Percentiles rank a stretch among this genome's conserved stretches.
Conservation (phyloP, 2,329 filamentous ascomycete genomes). For the Daldinia sp. region DNA sequence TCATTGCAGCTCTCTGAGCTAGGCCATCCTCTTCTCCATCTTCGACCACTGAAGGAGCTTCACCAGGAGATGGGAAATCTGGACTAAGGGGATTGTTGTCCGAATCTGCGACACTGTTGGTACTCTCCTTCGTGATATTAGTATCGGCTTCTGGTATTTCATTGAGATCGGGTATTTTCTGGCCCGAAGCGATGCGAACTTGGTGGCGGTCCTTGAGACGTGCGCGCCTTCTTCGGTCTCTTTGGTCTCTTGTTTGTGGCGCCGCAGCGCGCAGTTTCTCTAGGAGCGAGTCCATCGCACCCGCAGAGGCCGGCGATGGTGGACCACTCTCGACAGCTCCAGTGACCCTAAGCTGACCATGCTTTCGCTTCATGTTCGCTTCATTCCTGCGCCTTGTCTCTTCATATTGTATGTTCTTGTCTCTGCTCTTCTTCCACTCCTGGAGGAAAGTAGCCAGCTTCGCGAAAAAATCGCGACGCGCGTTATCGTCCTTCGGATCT, state of each 20-base stretch:
- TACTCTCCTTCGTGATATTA: slow-evolving; percentile 47
- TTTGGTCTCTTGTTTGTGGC: slow-evolving; percentile 86
- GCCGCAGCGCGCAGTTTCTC: slow-evolving; percentile 95
- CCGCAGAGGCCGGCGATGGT: slow-evolving; percentile 75
- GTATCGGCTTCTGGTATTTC: slow-evolving; percentile 67
- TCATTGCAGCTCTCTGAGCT: slow-evolving; percentile 81
- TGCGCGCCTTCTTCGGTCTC: slow-evolving; percentile 86
- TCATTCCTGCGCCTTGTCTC: slow-evolving; percentile 87
- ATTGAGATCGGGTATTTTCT: slow-evolving; percentile 80
- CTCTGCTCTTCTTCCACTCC: slow-evolving; percentile 95
- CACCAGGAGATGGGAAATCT: slow-evolving; percentile 52
- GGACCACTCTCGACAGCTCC: slow-evolving; percentile 57
- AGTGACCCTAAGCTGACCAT: slow-evolving; percentile 71
- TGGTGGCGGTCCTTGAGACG: slow-evolving; percentile 91
- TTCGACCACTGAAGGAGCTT: slow-evolving; percentile 45
- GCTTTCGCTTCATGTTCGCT: slow-evolving; percentile 90
- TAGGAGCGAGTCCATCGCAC: slow-evolving; percentile 94
- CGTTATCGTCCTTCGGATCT: slow-evolving; percentile 88
- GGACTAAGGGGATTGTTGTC: slow-evolving; percentile 64
- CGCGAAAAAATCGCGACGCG: slow-evolving; percentile 92
- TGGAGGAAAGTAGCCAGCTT: slow-evolving; percentile 90
- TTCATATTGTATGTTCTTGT: slow-evolving; percentile 88
- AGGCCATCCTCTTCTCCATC: slow-evolving; percentile 72
- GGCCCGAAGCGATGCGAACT: slow-evolving; percentile 86
- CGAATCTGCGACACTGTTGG: slow-evolving; percentile 53